Base-by-base conservation (phyloP, 73 alveolate species). In the Paramecium pentaurelia region DNA sequence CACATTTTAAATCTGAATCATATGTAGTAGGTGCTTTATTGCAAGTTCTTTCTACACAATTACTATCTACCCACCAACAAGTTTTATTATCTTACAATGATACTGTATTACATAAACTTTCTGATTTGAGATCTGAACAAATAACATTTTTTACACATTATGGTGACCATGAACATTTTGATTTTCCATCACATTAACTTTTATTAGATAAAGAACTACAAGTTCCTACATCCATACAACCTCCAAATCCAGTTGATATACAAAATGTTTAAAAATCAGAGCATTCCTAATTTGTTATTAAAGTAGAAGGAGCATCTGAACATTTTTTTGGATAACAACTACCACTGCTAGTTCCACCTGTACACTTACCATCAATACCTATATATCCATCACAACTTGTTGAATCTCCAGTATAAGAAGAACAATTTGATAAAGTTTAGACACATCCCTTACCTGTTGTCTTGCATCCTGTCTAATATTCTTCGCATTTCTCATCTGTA, bases 391-490 rank as follows among this genome's bases (percentile, higher is more conserved):
- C 86, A 77, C 71, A 77, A 38, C 59, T 38, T 9, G 47, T 5
- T 20, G 89, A 18, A 40, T 37, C 71, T 16, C 89, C 89, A 34
- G 64, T 38, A 77, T 77, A 77, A 38, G 89, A 38, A 38, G 64
- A 38, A 42, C 89, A 77, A 7, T 28, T 38, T 36, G 59, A 32
- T 32, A 77, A 42, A 22, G 89, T 77, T 7, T 71, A 58, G 27
- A 16, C 44, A 38, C 89, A 77, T 4, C 89, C 89, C 8, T 37
- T 44, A 14, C 89, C 89, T 1, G 89, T 77, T 11, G 89, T 77
- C 16, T 38, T 42, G 42, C 89, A 77, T 18, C 70, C 70, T 8
- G 3, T 44, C 25, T 40, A 77, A 77, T 14, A 77, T 6, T 58
- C 71, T 1, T 6, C 71, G 6, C 89, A 77, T 40, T 18, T 59